These are phyloP conservation scores for Rhizopogon sp. DNA, from an alignment of 768 basidiomycete genomes.

Conservation along the genomic window DNA sequence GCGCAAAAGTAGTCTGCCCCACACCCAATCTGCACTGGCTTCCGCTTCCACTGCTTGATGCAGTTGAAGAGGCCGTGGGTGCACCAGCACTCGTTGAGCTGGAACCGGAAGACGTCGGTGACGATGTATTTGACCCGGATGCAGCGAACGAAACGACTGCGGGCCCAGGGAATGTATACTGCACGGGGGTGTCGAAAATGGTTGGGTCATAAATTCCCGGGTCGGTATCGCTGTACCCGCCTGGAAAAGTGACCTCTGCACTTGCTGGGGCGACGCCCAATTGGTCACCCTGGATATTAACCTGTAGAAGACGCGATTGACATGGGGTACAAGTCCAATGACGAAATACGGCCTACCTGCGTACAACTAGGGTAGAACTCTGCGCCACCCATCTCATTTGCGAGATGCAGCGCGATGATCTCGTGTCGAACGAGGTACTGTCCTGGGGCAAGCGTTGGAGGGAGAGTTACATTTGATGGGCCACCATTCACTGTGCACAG, in stretches of 20 bases:
- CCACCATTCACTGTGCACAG: constrained; percentile 32
- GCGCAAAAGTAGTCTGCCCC: not conserved
- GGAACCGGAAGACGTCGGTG: constrained; percentile 10
- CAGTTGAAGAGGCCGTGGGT: constrained; percentile 3
- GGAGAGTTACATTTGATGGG: constrained; percentile 38
- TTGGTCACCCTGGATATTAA: constrained; percentile 50
- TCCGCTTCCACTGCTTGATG: constrained; percentile 5
- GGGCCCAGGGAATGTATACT: constrained; percentile 52
- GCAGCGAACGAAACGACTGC: constrained; percentile 37
- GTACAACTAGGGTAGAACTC: constrained; percentile 80
- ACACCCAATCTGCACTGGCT: constrained; percentile 19
- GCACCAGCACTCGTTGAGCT: constrained; percentile 7
- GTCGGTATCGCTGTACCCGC: constrained; percentile 66
- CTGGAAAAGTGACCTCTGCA: constrained; percentile 64
- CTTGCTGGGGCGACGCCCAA: constrained; percentile 39
- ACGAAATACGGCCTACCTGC: constrained; percentile 24
- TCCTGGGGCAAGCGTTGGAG: constrained; percentile 53
- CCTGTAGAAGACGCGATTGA: constrained; percentile 22
- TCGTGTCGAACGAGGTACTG: constrained; percentile 77
- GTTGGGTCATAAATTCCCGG: constrained; percentile 64
- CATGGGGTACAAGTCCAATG: not conserved
- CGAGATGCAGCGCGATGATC: constrained; percentile 74
- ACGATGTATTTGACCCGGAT: constrained; percentile 2
- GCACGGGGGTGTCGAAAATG: constrained; percentile 25
- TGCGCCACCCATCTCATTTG: constrained; percentile 49